Evolutionary conservation across 768 basidiomycete species (phyloP).

Genomic region (Panus rudis): DNA sequence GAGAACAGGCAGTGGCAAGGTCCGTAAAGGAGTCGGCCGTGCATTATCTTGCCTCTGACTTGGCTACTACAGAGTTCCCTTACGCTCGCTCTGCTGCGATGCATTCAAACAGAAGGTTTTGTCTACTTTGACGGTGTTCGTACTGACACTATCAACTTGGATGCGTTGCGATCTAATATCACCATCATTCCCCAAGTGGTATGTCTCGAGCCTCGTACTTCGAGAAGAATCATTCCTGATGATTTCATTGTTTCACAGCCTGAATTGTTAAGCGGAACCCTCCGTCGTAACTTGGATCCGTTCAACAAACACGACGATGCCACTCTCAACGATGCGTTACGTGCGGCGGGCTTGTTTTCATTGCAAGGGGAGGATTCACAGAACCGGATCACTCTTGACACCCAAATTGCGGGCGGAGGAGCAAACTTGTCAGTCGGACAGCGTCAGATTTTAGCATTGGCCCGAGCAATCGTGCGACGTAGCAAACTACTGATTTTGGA

Average conservation of each 20-base stretch:
- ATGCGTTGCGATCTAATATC: slow-evolving; percentile 44
- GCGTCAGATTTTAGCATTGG: slow-evolving; percentile 52
- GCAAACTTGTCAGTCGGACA: slow-evolving; percentile 51
- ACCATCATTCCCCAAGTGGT: slow-evolving; percentile 57
- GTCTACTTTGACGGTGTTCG: slow-evolving; percentile 45
- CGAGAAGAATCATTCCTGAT: not conserved
- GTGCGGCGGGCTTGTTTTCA: slow-evolving; percentile 39
- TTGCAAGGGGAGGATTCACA: slow-evolving; percentile 32
- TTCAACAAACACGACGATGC: slow-evolving; percentile 50
- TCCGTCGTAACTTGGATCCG: slow-evolving; percentile 57
- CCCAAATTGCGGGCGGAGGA: slow-evolving; percentile 36
- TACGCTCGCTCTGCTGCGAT: slow-evolving; percentile 46
- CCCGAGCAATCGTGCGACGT: slow-evolving; percentile 49
- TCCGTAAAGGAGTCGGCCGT: slow-evolving; percentile 4
- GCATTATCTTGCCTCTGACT: slow-evolving; percentile 8
- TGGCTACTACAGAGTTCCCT: slow-evolving; percentile 33
- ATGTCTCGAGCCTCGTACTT: slow-evolving; percentile 14
- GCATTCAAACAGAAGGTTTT: slow-evolving; percentile 45
- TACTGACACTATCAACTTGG: slow-evolving; percentile 41
- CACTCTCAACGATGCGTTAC: slow-evolving; percentile 40
- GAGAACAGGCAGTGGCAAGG: slow-evolving; percentile 52
- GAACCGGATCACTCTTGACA: slow-evolving; percentile 37
- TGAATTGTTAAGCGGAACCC: slow-evolving; percentile 46
- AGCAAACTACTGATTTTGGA: slow-evolving; percentile 55
- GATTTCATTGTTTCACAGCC: slow-evolving; percentile 22